phyloP scores from a whole-genome alignment of 2,329 filamentous ascomycete species.

The Periconia digitata region DNA sequence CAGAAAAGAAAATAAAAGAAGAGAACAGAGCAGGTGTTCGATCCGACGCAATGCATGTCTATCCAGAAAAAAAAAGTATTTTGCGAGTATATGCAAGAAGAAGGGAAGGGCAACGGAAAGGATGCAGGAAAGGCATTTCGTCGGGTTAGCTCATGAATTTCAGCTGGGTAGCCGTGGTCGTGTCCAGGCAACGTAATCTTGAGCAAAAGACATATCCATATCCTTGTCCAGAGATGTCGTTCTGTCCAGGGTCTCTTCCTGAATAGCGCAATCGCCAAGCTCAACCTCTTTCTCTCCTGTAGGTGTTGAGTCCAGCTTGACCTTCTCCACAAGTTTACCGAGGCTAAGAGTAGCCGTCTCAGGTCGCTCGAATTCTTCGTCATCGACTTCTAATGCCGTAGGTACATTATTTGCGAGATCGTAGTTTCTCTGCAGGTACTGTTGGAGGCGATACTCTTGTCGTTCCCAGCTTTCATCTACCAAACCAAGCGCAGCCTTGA shows the following conservation, averaged over 20 bases:
- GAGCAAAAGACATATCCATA: conserved; percentile 31
- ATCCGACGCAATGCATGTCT: conserved; percentile 3
- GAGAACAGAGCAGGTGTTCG: not conserved
- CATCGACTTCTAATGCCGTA: conserved; percentile 47
- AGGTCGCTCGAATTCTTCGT: conserved; percentile 50
- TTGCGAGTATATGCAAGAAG: not conserved
- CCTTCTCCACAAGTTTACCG: conserved; percentile 47
- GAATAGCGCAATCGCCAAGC: conserved; percentile 19
- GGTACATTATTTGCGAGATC: conserved; percentile 49
- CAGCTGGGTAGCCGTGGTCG: conserved; percentile 9
- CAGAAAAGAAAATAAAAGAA: not conserved
- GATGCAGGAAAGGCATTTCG: not conserved
- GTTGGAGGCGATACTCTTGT: conserved; percentile 50
- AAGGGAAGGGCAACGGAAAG: not conserved
- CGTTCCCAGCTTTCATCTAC: conserved; percentile 54
- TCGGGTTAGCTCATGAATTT: not conserved
- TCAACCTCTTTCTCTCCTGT: conserved; percentile 43
- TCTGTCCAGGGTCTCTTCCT: conserved; percentile 10
- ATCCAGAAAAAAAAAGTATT: not conserved
- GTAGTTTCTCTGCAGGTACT: conserved; percentile 52
- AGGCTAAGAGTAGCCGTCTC: conserved; percentile 41
- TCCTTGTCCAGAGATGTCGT: conserved; percentile 26
- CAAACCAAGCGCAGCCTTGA: conserved; percentile 51
- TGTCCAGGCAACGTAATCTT: conserved; percentile 15
- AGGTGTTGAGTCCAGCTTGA: conserved; percentile 50